These are phyloP conservation scores for Monosporozyma siamensis DNA, from an alignment of 805 yeast species.

Conservation along the genomic window DNA sequence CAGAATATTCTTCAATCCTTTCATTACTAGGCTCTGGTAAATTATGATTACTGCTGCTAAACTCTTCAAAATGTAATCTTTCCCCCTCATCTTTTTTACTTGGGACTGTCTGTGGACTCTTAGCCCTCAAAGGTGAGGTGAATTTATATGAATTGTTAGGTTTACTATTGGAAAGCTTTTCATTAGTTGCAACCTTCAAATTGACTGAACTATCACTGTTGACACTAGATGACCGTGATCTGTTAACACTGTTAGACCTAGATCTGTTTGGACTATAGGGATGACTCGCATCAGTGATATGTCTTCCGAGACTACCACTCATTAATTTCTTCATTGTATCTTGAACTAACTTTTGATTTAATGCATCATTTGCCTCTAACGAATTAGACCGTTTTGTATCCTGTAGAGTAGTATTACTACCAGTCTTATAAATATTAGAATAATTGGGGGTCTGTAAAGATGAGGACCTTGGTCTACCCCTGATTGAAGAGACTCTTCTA, in stretches of 20 bases:
- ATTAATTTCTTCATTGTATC: constrained; percentile 14
- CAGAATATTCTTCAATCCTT: not conserved
- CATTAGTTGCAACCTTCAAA: too few species aligned
- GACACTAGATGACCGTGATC: constrained; percentile 5
- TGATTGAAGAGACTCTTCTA: constrained; percentile 1
- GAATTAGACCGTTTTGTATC: constrained; percentile 24
- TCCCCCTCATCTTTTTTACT: too few species aligned
- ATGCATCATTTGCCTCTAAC: constrained; percentile 20
- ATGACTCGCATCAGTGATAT: not conserved
- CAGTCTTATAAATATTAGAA: constrained; percentile 1
- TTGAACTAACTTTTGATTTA: constrained; percentile 24
- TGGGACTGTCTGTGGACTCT: too few species aligned
- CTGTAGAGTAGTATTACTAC: not conserved
- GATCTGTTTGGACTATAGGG: not conserved
- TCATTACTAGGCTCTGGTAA: not conserved
- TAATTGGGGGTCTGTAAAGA: constrained; percentile 23
- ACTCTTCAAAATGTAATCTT: too few species aligned
- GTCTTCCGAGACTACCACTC: constrained; percentile 4
- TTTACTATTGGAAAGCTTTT: too few species aligned
- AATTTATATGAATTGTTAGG: too few species aligned
- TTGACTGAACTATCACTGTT: constrained; percentile 1
- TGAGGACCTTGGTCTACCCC: constrained; percentile 26
- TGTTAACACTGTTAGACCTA: not conserved
- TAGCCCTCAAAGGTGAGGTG: too few species aligned
- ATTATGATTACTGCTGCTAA: not conserved